Conservation (phyloP, 352 stramenopile genomes). For the Globisporangium nodosum region DNA sequence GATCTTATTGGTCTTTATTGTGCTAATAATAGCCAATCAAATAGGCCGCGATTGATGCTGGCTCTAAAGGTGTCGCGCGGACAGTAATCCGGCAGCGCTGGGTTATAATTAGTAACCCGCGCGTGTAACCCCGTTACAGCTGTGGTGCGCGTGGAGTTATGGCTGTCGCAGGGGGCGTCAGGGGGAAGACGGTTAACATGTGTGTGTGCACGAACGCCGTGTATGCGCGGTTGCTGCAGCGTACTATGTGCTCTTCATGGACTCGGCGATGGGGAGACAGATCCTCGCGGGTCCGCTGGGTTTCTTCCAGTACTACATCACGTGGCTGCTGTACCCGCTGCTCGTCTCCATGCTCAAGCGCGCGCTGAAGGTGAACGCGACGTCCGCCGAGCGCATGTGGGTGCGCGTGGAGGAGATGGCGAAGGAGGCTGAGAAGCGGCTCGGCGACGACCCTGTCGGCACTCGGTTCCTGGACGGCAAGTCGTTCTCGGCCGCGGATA, state of each 20-base stretch:
- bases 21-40: too few species aligned
- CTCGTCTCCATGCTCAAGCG: constrained; percentile 23
- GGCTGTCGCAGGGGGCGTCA: too few species aligned
- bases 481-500: constrained; percentile 44
- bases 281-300: constrained; percentile 18
- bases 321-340: constrained; percentile 20
- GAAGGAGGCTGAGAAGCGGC: constrained; percentile 15
- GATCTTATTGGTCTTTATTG: too few species aligned
- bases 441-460: constrained; percentile 35
- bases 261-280: constrained; percentile 11
- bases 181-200: too few species aligned
- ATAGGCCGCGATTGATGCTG: too few species aligned
- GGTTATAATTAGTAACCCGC: too few species aligned
- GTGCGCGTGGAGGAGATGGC: constrained; percentile 22
- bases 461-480: constrained; percentile 29
- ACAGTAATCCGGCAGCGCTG: too few species aligned
- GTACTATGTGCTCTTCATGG: constrained; percentile 30
- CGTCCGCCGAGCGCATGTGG: constrained; percentile 20
- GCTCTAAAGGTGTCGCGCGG: too few species aligned
- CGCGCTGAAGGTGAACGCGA: constrained; percentile 30
- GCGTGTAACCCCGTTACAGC: too few species aligned
- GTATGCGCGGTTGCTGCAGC: constrained; percentile 10
- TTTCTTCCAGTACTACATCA: constrained; percentile 18
- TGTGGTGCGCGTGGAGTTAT: constrained; percentile 12
- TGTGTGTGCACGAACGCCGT: too few species aligned